Base-by-base conservation (phyloP, 805 yeast species). In the Teunomyces gatunensis region DNA sequence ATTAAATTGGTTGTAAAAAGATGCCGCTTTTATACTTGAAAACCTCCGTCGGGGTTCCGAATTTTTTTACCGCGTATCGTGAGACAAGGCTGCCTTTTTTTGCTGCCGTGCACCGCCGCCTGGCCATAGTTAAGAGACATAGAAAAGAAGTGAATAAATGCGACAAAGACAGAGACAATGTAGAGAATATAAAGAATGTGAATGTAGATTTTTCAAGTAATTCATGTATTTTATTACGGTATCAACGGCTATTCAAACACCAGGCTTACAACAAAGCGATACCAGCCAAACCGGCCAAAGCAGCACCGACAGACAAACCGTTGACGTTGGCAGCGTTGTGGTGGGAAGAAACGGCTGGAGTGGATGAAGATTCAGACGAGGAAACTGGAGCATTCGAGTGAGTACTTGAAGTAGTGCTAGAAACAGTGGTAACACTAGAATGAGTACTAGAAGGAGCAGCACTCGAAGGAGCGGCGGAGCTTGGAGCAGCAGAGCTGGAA, bases 271-370 rank as follows among this genome's bases (percentile, higher is more conserved):
- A 48, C 50, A 54, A 51, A 40, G 65, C 65, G 33, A 51, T 32
- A 43, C 63, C 64, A 28, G 60, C 55, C 41, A 60, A 45, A 25
- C 62, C 65, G 30, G 55, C 51, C 37, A 59, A 50, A 47, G 65
- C 67, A 32, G 60, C 63, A 28, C 63, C 67, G 43, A 56, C 50
- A 9, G 65, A 53, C 42, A 55, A 48, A 33, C 55, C 57, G 35
- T 46, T 48, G 51, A 46, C 49, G 47, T 54, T 56, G 40, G 54
- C 65, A 21, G 50, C 65, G 21, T 50, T 47, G 23, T 32, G 25
- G 15, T 53, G 35, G 33, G 39, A 34, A 47, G 49, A 25, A 44
- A 52, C 17, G 33, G 45, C 23, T 39, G 40, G 50, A 25, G 39
- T 25, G 20, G 47, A 25, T 6, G 48, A 5, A 6, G 47, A 17